These are phyloP conservation scores for Talaromyces albobiverticillius DNA, from an alignment of 2,329 filamentous ascomycete species.

Conservation along the genomic window DNA sequence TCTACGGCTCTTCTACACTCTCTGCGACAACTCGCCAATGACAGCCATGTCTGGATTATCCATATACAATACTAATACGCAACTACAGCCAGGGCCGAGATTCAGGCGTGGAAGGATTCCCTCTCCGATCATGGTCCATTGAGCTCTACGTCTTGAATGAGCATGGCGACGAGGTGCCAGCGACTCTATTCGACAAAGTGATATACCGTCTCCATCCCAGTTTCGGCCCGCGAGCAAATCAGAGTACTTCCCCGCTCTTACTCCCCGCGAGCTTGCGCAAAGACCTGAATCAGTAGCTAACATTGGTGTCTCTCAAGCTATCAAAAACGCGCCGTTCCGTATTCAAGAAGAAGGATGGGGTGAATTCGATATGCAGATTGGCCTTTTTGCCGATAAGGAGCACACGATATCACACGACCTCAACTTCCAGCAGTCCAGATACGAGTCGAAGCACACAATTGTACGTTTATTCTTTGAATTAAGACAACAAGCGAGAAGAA, in stretches of 20 bases:
- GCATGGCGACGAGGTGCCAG: conserved; percentile 77
- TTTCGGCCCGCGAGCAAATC: conserved; percentile 75
- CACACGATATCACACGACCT: conserved; percentile 80
- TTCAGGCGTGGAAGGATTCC: conserved; percentile 79
- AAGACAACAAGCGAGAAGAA: neutral
- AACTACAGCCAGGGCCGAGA: conserved; percentile 65
- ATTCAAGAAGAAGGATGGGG: conserved; percentile 97
- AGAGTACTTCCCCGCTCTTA: conserved; percentile 63
- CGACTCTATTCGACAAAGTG: conserved; percentile 85
- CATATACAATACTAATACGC: neutral
- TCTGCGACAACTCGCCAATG: too few species aligned
- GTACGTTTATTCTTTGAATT: conserved; percentile 42
- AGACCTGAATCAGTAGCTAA: neutral
- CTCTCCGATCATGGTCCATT: conserved; percentile 90
- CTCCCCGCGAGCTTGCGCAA: neutral
- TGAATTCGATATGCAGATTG: conserved; percentile 93
- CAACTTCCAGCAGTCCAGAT: conserved; percentile 78
- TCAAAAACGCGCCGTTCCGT: conserved; percentile 80
- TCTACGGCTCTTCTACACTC: neutral
- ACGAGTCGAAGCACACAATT: conserved; percentile 78
- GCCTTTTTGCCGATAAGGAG: conserved; percentile 84
- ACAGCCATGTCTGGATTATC: neutral
- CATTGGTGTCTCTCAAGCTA: conserved; percentile 51
- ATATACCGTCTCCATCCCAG: conserved; percentile 92
- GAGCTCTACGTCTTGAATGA: conserved; percentile 81